phyloP scores from a whole-genome alignment of 2,329 filamentous ascomycete genomes.

The Botrytis medusae region DNA sequence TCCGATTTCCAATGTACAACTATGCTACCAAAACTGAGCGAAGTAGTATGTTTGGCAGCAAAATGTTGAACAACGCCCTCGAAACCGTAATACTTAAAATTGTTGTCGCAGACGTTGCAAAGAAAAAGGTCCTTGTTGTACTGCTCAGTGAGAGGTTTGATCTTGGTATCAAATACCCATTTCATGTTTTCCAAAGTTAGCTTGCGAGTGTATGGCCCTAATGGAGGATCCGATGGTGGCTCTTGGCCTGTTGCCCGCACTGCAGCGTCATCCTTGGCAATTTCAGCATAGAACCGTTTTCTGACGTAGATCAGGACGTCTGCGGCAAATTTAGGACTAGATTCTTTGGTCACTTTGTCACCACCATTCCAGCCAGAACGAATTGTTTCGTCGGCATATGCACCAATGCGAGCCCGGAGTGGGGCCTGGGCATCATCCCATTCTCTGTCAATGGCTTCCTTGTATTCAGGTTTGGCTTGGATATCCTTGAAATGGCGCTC shows the following conservation, averaged over 20 bases:
- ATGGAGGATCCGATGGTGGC: conserved; percentile 49
- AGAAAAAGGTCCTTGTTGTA: conserved; percentile 72
- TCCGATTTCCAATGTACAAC: conserved; percentile 78
- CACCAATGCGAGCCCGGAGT: conserved; percentile 62
- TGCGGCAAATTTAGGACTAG: conserved; percentile 66
- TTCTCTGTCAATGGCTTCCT: conserved; percentile 63
- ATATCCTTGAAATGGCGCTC: conserved; percentile 41
- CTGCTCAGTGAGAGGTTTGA: conserved; percentile 67
- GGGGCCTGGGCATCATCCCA: conserved; percentile 72
- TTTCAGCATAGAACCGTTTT: conserved; percentile 62
- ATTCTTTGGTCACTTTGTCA: conserved; percentile 61
- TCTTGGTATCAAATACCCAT: conserved; percentile 76
- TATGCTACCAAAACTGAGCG: conserved; percentile 67
- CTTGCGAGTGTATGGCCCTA: conserved; percentile 57
- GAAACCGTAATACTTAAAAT: conserved; percentile 69
- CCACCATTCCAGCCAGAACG: conserved; percentile 64
- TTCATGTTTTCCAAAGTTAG: conserved; percentile 83
- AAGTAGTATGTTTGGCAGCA: conserved; percentile 74
- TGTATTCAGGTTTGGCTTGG: conserved; percentile 47
- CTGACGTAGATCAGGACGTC: conserved; percentile 69
- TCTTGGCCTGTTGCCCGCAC: conserved; percentile 48
- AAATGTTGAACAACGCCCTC: conserved; percentile 81
- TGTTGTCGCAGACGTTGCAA: conserved; percentile 67
- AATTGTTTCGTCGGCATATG: conserved; percentile 70
- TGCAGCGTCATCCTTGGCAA: conserved; percentile 53